These are phyloP conservation scores for Apiotrichum akiyoshidainum DNA, from an alignment of 1,284 basidiomycete genomes.

Conservation along the genomic window DNA sequence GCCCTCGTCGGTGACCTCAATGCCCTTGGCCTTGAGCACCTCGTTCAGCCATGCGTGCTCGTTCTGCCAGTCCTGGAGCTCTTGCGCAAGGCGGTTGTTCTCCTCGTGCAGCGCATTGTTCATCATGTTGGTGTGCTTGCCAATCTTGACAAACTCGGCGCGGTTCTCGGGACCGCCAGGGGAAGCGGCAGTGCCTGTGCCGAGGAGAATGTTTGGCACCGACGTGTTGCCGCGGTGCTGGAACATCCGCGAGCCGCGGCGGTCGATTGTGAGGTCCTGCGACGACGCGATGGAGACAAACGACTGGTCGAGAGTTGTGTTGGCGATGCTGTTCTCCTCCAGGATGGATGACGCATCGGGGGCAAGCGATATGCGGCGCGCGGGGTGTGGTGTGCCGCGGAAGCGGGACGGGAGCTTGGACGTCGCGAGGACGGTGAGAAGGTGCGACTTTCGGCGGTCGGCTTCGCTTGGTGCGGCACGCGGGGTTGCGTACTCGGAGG, in stretches of 20 bases:
- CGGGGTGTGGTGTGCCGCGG: slow-evolving; percentile 40
- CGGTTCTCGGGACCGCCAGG: slow-evolving; percentile 29
- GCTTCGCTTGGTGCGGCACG: slow-evolving; percentile 37
- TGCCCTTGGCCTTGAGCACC: slow-evolving; percentile 30
- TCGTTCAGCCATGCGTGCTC: slow-evolving; percentile 32
- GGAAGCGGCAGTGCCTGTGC: slow-evolving; percentile 15
- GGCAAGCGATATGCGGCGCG: slow-evolving; percentile 32
- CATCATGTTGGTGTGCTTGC: slow-evolving; percentile 49
- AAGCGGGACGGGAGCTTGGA: slow-evolving; percentile 27
- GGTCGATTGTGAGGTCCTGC: slow-evolving; percentile 46
- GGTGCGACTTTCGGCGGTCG: slow-evolving; percentile 39
- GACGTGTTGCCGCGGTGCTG: slow-evolving; percentile 42
- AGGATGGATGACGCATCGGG: slow-evolving; percentile 29
- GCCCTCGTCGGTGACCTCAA: slow-evolving; percentile 32
- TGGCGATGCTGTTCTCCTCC: slow-evolving; percentile 25
- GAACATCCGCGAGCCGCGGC: slow-evolving; percentile 28
- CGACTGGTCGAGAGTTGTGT: slow-evolving; percentile 29
- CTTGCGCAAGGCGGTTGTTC: slow-evolving; percentile 40
- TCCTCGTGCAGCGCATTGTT: slow-evolving; percentile 46
- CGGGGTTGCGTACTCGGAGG: slow-evolving; percentile 24
- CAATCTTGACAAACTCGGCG: slow-evolving; percentile 46
- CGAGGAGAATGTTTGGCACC: slow-evolving; percentile 39
- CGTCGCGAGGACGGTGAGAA: slow-evolving; percentile 40
- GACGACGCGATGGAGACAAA: slow-evolving; percentile 49
- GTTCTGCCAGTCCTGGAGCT: slow-evolving; percentile 42